Evolutionary conservation across 1,284 basidiomycete species (phyloP), one percentile per base, ranked within the genome.

Genomic region (Melampsora americana): DNA sequence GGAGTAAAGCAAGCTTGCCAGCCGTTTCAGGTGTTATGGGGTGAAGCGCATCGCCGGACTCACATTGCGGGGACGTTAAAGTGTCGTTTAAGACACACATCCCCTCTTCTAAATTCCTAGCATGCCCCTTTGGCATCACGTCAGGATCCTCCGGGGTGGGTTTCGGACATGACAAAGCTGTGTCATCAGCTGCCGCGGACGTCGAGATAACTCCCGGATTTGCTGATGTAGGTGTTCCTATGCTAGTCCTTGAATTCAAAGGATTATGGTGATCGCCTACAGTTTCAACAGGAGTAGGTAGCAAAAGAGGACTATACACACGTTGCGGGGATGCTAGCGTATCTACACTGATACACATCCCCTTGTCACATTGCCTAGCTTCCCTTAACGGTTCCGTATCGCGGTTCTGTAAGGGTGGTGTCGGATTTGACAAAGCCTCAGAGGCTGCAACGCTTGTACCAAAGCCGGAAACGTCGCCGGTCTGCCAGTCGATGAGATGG

Each of bases 121-220:
- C 39, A 28, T 66, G 28, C 64, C 64, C 30, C 64, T 26, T 23
- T 26, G 39, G 64, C 28, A 26, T 46, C 64, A 66, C 12, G 26
- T 16, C 39, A 42, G n/a, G 30, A 30, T 62, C 60, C 60, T 18
- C 26, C 11, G 60, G 39, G 60, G 60, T 30, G 20, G 3, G 26
- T 62, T 30, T 44, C 48, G 64, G 64, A 28, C 14, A 46, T 16
- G 64, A 66, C 64, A 11, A 66, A 66, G 64, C 64, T 46, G 64
- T 42, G 5, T 12, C 12, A 32, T 18, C 64, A 66, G 64, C 64
- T 44, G 64, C 64, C n/a, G 23, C 20, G 28, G 1, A 26, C 11
- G 64, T 18, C 26, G 26, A 62, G 26, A 39, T 62, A 26, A 35
- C 35, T 4, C 28, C 60, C 28, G 39, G 18, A 0, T 2, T 30